Evolutionary conservation across 768 basidiomycete species (phyloP).

Genomic region (Tylopilus plumbeoviolaceoides): DNA sequence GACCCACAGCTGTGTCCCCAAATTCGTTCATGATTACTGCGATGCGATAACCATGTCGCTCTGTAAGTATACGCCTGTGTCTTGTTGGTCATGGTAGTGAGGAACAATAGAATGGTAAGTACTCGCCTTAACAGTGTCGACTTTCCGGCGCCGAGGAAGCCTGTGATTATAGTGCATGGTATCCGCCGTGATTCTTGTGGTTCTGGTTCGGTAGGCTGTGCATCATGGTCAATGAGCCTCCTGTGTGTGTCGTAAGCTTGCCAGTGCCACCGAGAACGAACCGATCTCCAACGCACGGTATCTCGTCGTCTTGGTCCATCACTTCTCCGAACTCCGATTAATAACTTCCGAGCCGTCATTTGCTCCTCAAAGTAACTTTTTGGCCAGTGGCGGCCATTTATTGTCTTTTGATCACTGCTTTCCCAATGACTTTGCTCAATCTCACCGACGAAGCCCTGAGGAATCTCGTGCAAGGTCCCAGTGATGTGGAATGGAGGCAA

Average conservation of each 20-base stretch:
- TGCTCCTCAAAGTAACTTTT: neutral
- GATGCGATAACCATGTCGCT: slow-evolving; percentile 91
- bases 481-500: slow-evolving; percentile 82
- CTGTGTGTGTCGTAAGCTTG: slow-evolving; percentile 14
- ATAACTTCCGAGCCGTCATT: slow-evolving; percentile 15
- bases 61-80: slow-evolving; percentile 79
- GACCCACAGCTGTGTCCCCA: slow-evolving; percentile 84
- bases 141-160: slow-evolving; percentile 94
- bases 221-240: slow-evolving; percentile 32
- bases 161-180: slow-evolving; percentile 91
- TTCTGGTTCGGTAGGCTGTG: neutral
- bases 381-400: neutral
- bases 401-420: neutral
- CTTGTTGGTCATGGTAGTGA: neutral
- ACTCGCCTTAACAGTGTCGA: slow-evolving; percentile 79
- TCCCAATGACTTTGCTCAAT: slow-evolving; percentile 20
- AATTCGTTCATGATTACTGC: slow-evolving; percentile 99
- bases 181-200: slow-evolving; percentile 40
- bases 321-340: slow-evolving; percentile 27
- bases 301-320: slow-evolving; percentile 54
- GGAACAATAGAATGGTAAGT: neutral
- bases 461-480: slow-evolving; percentile 70
- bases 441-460: slow-evolving; percentile 42
- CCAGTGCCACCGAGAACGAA: slow-evolving; percentile 5
- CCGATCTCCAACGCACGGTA: slow-evolving; percentile 42